Evolutionary conservation across 257 asterid species (phyloP), one percentile per base, ranked within the genome.

Genomic region (Solanum corneliomulleri): DNA sequence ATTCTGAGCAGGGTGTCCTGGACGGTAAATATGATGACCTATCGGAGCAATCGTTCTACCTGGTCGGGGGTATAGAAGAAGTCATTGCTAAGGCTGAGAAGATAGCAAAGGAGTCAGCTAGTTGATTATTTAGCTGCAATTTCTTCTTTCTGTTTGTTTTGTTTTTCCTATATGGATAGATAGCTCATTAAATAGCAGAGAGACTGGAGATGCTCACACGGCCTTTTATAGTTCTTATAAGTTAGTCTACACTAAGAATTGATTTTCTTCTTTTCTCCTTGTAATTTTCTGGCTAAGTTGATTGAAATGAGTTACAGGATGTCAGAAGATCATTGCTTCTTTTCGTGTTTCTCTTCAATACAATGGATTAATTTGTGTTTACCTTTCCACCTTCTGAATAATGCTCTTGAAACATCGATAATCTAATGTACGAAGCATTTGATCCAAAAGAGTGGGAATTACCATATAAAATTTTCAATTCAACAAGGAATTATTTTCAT

Each of bases 51-150:
- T 91, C 99, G 14, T 96, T 96, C 89, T 96, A 96, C 89, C 94
- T 96, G 99, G 98, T 96, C 90, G 99, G 99, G 91, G 99, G 99
- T 74, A 96, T 96, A 27, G 99, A 95, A 0, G 98, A 96, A 91
- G 99, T 95, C 85, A 88, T 91, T 60, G 97, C 94, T 84, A 94
- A 94, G 92, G 95, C 95, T 3, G 95, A 94, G 92, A 94, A 91
- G 92, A 94, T 94, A 83, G 91, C 97, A 74, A 93, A 89, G 92
- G 94, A 94, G 87, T 92, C 94, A 89, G 91, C 93, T 74, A 42
- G 82, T 85, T 85, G 70, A 70, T 85, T 47, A 60, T 37, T 41
- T 0, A 68, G 44, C 42, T 41, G 81, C 81, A 64, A 6, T 70
- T 42, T 68, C 47, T 68, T 44, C 29, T 41, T 64, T 29, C 41